Base-by-base conservation (phyloP, 2,329 filamentous ascomycete species). In the Diplodia seriata region DNA sequence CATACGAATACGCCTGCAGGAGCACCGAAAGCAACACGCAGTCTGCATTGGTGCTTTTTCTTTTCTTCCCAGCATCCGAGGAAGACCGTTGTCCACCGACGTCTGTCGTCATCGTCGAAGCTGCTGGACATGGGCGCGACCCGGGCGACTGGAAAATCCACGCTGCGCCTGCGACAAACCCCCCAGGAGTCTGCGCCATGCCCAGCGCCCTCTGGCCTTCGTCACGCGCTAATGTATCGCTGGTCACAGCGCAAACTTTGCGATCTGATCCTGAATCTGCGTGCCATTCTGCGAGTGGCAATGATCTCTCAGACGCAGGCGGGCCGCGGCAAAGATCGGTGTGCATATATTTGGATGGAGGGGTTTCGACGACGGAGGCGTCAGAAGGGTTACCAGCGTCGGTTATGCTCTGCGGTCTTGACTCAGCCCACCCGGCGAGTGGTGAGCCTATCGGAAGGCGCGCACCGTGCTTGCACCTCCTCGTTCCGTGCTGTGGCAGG, bases 211-310 rank as follows among this genome's bases (percentile, higher is more conserved):
- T 54, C 33, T 50, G 47, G 59, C 59, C 38, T 51, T 51, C 59
- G 47, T 63, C 59, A 63, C 59, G 59, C 59, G 59, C 59, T 63
- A 63, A 38, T 51, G 59, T 51, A 20, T 36, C 33, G 11, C 33
- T 31, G 33, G 54, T 57, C 54, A 57, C 54, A 15, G 54, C 53
- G 53, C 54, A 57, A 31, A 20, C 31, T 23, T 57, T 38, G 26
- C 31, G 54, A 57, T 40, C 54, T 40, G 54, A 38, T 57, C 20
- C 54, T 38, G 26, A 57, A 40, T 23, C 54, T 57, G 54, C 20
- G 54, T 38, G 54, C 20, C n/a, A 40, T 57, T 15, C 54, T 57
- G 54, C 33, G 54, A 31, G n/a, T 20, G 54, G 54, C 54, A 57
- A 57, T 57, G 54, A 57, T 57, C 54, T 36, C 15, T 18, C 50